Evolutionary conservation across 495 filamentous ascomycete species (phyloP), one percentile per base, ranked within the genome.

Genomic region (Trichocladium antarcticum): DNA sequence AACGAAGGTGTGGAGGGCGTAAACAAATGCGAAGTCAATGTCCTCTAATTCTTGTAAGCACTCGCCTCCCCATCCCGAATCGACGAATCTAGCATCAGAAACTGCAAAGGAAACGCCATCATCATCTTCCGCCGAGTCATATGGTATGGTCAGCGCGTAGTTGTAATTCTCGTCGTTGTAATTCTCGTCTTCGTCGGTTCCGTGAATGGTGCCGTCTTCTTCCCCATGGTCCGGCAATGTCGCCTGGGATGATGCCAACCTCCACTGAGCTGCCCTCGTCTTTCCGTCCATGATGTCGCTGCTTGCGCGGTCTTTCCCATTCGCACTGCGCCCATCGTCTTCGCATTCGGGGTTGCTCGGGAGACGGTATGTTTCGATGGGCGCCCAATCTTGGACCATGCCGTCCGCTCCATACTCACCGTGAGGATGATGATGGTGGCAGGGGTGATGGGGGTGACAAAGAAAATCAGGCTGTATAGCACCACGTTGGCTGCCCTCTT

Each of bases 1-100:
- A 45, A 92, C 85, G 60, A 99, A 99, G 21, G 89, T 97, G 66
- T 96, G 92, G 50, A 99, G 73, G 41, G 92, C 92, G 67, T 99
- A 99, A 47, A 99, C 92, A 68, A 97, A 95, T 57, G 97, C 90
- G 67, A 99, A 97, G 75, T 99, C 89, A 68, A 99, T 99, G 65
- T 97, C 92, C 78, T 99, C 92, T 68, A 57, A 47, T 87, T 77
- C 72, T 71, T 73, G 80, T 88, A 82, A 89, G 85, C 75, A 84
- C 70, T 86, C 82, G 68, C 76, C 77, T 55, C 77, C 79, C 81
- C 80, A 83, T 40, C 80, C 80, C 48, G 74, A 78, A 61, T 81
- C 81, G 67, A 82, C 62, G 58, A 78, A 81, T 64, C 74, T 74
- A 44, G 68, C 53, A 62, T 81, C 70, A 61, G 61, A 35, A 65